Conservation (phyloP, 257 asterid species). For the Thymus quinquecostatus region DNA sequence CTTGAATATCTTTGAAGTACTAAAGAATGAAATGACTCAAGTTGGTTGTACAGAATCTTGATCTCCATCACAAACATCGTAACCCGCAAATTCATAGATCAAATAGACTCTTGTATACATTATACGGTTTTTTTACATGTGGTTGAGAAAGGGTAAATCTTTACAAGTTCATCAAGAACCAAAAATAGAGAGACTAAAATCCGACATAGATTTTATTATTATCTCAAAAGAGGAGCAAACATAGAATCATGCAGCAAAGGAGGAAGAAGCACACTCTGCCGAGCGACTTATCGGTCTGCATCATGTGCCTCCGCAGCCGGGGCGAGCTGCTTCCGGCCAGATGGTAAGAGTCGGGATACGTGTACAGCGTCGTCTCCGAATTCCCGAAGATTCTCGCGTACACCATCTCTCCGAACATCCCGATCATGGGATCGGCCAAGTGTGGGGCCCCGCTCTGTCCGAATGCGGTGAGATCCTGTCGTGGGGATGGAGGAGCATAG, state of each 20-base stretch:
- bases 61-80: too few species aligned
- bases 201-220: not conserved
- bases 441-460: conserved; percentile 29
- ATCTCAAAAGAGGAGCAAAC: conserved; percentile 58
- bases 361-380: conserved; percentile 45
- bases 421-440: conserved; percentile 50
- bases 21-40: too few species aligned
- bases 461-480: conserved; percentile 1
- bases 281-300: conserved; percentile 59
- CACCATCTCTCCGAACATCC: conserved; percentile 70
- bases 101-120: conserved; percentile 17
- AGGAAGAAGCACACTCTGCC: conserved; percentile 66
- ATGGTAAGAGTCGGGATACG: conserved; percentile 58
- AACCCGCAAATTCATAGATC: too few species aligned
- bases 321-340: conserved; percentile 46
- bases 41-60: too few species aligned
- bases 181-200: not conserved
- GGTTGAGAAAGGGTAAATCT: not conserved
- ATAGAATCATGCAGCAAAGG: conserved; percentile 59
- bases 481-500: conserved; percentile 32
- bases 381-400: conserved; percentile 58
- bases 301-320: conserved; percentile 52
- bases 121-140: not conserved
- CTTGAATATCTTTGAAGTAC: too few species aligned
- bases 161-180: conserved; percentile 23